A percentile compares a stretch with the other conserved stretches of the same genome.
Evolutionary conservation across 768 basidiomycete species (phyloP).

Genomic region (Lactarius sanguifluus): DNA sequence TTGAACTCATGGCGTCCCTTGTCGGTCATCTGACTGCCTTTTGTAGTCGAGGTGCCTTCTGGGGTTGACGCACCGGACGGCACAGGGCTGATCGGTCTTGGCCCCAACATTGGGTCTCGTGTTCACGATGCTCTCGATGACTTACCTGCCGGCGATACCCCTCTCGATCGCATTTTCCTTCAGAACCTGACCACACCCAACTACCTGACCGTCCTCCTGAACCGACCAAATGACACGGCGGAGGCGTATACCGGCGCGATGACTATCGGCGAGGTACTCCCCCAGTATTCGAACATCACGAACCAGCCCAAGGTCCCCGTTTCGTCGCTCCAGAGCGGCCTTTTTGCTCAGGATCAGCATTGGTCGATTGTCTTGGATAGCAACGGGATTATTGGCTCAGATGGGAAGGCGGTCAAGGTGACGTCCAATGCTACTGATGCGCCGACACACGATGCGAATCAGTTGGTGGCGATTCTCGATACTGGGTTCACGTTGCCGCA

Average conservation of each 20-base stretch:
- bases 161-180: slow-evolving; percentile 65
- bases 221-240: slow-evolving; percentile 53
- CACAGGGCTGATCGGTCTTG: slow-evolving; percentile 53
- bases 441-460: slow-evolving; percentile 59
- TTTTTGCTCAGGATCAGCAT: slow-evolving; percentile 55
- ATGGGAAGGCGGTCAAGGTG: slow-evolving; percentile 52
- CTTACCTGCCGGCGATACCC: slow-evolving; percentile 45
- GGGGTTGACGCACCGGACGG: slow-evolving; percentile 36
- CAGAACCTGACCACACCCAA: slow-evolving; percentile 57
- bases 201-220: slow-evolving; percentile 61
- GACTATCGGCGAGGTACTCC: slow-evolving; percentile 58
- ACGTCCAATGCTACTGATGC: slow-evolving; percentile 54
- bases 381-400: slow-evolving; percentile 60
- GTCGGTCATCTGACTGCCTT: neutral
- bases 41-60: slow-evolving; percentile 43
- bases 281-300: slow-evolving; percentile 48
- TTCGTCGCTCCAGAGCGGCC: slow-evolving; percentile 40
- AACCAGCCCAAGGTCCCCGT: slow-evolving; percentile 54
- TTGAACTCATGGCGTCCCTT: neutral
- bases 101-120: slow-evolving; percentile 53
- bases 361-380: slow-evolving; percentile 63
- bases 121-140: slow-evolving; percentile 40
- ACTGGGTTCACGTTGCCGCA: slow-evolving; percentile 70
- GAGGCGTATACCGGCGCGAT: slow-evolving; percentile 56
- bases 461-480: slow-evolving; percentile 62